Evolutionary conservation across 257 asterid genomes (phyloP).

Genomic region (Fraxinus americana): DNA sequence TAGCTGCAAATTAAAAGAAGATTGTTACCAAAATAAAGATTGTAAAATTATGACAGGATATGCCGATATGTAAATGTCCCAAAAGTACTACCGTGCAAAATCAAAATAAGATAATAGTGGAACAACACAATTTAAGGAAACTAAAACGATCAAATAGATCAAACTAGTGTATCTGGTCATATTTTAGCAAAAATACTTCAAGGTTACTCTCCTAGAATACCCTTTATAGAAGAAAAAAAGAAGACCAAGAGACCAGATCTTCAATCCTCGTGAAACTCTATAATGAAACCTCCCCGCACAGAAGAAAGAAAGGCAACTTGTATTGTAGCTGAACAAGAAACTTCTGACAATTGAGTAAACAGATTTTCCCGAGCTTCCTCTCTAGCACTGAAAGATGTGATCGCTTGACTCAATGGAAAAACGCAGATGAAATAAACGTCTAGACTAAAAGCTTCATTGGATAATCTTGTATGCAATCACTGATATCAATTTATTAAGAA

Average conservation of each 20-base stretch:
- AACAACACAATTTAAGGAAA: neutral
- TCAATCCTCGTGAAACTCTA: neutral
- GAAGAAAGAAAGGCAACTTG: neutral
- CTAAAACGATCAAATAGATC: neutral
- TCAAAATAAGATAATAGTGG: slow-evolving; percentile 3
- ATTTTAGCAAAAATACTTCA: neutral
- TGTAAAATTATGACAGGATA: neutral
- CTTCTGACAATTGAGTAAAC: neutral
- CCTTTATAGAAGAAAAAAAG: neutral
- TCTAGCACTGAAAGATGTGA: neutral
- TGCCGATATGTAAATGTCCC: neutral
- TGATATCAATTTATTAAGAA: neutral
- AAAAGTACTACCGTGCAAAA: neutral
- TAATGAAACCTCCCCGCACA: too few species aligned
- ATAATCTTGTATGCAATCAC: neutral
- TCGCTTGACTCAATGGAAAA: neutral
- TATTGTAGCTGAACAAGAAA: neutral
- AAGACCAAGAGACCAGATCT: too few species aligned
- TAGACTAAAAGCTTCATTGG: neutral
- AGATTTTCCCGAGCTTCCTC: neutral
- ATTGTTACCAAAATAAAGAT: neutral
- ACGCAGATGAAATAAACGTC: neutral
- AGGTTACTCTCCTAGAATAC: neutral
- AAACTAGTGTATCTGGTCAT: neutral
- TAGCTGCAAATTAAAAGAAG: slow-evolving; percentile 49